Evolutionary conservation across 1,284 basidiomycete species (phyloP), one percentile per base, ranked within the genome.

Genomic region (Cryptococcus floricola): DNA sequence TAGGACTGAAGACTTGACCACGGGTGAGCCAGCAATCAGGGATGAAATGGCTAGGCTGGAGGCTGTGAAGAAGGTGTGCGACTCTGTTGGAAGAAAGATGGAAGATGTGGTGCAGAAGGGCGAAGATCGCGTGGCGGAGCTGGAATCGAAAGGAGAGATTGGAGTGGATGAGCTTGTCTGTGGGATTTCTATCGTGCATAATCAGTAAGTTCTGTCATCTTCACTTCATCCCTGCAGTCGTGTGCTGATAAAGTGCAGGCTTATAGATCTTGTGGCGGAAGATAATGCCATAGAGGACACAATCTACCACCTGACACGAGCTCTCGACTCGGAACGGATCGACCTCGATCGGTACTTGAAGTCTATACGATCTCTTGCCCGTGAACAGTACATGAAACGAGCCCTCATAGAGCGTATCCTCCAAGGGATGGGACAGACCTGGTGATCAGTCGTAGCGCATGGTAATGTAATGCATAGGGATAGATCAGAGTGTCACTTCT

Each of bases 251-350:
- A 25, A 25, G 10, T 46, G 19, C 70, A 97, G 94, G 76, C 80
- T 98, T 25, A 85, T 98, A 63, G 91, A 96, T 71, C 81, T 98
- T 23, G 87, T 97, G 7, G 93, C 96, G n/a, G 96, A 98, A 74
- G 96, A 98, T 75, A 93, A 94, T 66, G 93, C 95, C 0, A 91
- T 98, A 67, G 93, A 97, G 75, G 96, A 98, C 76, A 95, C 95
- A 27, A 88, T 98, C 58, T 98, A 98, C 78, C 94, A 98, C 73
- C 83, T 99, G 51, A 91, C 94, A 56, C 84, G 94, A 56, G 95
- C 93, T 3, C 80, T 99, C 61, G 95, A 95, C 70, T 82, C 88
- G 45, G 94, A 95, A 9, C 84, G 90, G 54, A 87, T 96, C 61
- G 93, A 97, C 79, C 82, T 96, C 57, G 92, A 96, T 71, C 83